Conservation (phyloP, 345 rosid genomes). For the Salix exigua region DNA sequence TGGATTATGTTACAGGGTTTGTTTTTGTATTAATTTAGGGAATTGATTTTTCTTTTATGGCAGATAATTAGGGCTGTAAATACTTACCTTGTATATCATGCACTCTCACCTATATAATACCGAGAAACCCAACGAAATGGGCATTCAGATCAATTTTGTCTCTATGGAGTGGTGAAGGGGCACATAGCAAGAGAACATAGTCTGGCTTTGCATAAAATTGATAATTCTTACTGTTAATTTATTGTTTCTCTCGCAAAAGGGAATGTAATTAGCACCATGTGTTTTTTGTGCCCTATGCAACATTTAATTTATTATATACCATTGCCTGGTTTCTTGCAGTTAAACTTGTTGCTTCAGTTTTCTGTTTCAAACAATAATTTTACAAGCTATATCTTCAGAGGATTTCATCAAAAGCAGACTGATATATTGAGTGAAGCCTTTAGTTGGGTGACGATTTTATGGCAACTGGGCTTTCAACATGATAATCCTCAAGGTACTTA, state of each 20-base stretch:
- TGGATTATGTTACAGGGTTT: no score
- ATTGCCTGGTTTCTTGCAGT: conserved; percentile 40
- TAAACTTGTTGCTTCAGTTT: conserved; percentile 64
- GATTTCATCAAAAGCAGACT: conserved; percentile 30
- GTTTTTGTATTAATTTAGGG: no score
- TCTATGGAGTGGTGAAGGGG: background rate
- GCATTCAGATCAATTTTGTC: no score
- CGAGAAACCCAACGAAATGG: no score
- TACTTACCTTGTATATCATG: no score
- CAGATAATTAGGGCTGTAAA: no score
- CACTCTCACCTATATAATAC: no score
- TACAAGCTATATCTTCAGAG: conserved; percentile 33
- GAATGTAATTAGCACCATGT: no score
- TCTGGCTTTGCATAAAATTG: background rate
- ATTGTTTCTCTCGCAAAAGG: no score
- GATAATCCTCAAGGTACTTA: conserved; percentile 87
- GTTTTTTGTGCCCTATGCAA: background rate
- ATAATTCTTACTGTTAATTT: background rate
- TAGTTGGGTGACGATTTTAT: conserved; percentile 77
- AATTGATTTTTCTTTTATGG: no score
- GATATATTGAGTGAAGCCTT: conserved; percentile 44
- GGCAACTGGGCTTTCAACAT: conserved; percentile 80
- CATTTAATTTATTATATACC: background rate
- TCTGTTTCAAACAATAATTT: conserved; percentile 44
- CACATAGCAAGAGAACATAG: background rate